Percentiles rank a stretch among this genome's conserved stretches.
These are phyloP conservation scores for Chiua sp. DNA, from an alignment of 1,284 basidiomycete genomes.

Conservation along the genomic window DNA sequence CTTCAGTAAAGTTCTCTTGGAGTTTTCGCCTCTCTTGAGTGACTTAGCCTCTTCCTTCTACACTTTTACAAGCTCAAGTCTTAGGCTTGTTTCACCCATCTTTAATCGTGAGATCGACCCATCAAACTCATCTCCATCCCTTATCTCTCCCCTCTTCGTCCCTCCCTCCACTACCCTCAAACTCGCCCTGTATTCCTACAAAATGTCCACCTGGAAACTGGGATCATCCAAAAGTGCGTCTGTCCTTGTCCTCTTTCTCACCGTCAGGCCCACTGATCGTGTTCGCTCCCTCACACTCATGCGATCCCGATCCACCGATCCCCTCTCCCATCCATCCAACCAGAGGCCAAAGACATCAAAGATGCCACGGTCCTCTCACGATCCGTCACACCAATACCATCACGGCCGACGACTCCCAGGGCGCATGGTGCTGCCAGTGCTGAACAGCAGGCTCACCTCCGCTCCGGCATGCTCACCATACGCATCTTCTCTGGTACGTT, in stretches of 20 bases:
- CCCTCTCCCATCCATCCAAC: background rate
- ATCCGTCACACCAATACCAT: conserved; percentile 77
- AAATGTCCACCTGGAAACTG: conserved; percentile 52
- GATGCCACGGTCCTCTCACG: conserved; percentile 71
- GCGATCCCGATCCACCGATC: conserved; percentile 5
- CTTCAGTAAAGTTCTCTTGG: no score
- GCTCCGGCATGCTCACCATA: conserved; percentile 85
- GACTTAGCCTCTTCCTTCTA: no score
- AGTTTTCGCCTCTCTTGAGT: no score
- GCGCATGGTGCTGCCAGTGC: conserved; percentile 58
- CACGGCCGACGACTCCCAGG: conserved; percentile 72
- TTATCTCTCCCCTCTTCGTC: background rate
- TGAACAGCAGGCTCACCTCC: conserved; percentile 60
- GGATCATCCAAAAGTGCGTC: conserved; percentile 48
- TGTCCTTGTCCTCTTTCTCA: background rate
- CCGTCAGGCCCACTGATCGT: background rate
- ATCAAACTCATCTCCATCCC: no score
- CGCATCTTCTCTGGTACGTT: conserved; percentile 83
- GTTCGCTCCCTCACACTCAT: background rate
- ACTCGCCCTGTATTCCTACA: background rate
- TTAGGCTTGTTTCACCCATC: no score
- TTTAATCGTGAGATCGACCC: no score
- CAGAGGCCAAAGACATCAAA: conserved; percentile 70
- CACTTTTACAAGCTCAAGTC: no score
- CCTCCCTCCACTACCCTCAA: background rate